A percentile compares a stretch with the other conserved stretches of the same genome.
Evolutionary conservation across 1,284 basidiomycete genomes (phyloP).

Genomic region (Cryptococcus sp.): DNA sequence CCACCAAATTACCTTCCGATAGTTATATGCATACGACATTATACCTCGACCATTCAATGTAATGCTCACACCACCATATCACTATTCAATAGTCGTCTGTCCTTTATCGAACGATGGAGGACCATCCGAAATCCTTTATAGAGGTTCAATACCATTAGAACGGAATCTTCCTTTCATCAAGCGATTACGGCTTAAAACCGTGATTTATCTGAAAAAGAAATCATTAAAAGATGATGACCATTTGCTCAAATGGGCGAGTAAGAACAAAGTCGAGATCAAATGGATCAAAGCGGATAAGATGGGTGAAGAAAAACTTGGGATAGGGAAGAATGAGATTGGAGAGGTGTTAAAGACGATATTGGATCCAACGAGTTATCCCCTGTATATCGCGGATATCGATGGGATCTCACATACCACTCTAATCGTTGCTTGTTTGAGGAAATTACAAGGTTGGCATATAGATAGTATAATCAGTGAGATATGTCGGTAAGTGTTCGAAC

Average conservation of each 20-base stretch:
- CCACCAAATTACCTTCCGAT: no score
- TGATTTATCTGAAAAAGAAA: slow-evolving; percentile 55
- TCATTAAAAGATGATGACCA: slow-evolving; percentile 25
- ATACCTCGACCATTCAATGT: not conserved
- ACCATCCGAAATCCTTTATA: slow-evolving; percentile 29
- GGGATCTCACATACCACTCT: slow-evolving; percentile 43
- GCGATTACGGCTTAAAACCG: slow-evolving; percentile 55
- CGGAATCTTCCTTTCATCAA: slow-evolving; percentile 35
- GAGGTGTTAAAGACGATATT: slow-evolving; percentile 40
- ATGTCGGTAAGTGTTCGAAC: slow-evolving; percentile 20
- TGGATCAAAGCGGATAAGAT: slow-evolving; percentile 42
- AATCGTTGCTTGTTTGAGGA: slow-evolving; percentile 37
- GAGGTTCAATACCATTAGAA: slow-evolving; percentile 33
- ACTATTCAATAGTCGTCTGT: slow-evolving; percentile 15
- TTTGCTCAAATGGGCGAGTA: slow-evolving; percentile 23
- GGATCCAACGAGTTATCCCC: slow-evolving; percentile 31
- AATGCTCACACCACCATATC: slow-evolving; percentile 24
- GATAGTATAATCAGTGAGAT: slow-evolving; percentile 40
- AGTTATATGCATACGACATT: no score
- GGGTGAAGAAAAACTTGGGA: slow-evolving; percentile 39
- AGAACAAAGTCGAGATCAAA: slow-evolving; percentile 18
- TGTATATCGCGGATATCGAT: slow-evolving; percentile 41
- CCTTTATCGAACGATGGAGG: not conserved
- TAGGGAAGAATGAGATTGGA: slow-evolving; percentile 33
- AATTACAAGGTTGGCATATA: slow-evolving; percentile 41